Conservation (phyloP, 2,329 filamentous ascomycete species). For the Alternaria atra region DNA sequence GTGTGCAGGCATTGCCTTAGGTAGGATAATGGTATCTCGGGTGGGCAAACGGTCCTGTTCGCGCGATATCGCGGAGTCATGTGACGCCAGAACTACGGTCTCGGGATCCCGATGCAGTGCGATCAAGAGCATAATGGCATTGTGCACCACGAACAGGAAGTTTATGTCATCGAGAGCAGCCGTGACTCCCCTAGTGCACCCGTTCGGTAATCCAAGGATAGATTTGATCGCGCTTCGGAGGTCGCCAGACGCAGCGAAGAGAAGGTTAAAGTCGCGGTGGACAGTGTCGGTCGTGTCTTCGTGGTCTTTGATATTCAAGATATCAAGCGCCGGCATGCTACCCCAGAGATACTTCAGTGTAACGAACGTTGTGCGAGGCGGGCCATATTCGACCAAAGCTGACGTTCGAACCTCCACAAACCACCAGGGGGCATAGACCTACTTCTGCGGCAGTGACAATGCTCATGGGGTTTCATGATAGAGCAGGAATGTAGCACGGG, state of each 20-base stretch:
- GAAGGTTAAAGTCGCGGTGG: constrained; percentile 32
- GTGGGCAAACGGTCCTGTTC: background rate
- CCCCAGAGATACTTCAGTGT: constrained; percentile 49
- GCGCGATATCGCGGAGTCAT: constrained; percentile 3
- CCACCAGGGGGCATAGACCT: constrained; percentile 24
- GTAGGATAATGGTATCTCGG: background rate
- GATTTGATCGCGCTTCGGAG: constrained; percentile 56
- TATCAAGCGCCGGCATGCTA: constrained; percentile 50
- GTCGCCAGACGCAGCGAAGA: constrained; percentile 58
- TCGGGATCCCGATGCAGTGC: constrained; percentile 30
- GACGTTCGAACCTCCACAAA: constrained; percentile 32
- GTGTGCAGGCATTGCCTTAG: background rate
- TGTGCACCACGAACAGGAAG: constrained; percentile 52
- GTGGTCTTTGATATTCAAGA: constrained; percentile 44
- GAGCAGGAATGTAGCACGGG: no score
- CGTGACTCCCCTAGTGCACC: constrained; percentile 33
- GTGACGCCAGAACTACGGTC: constrained; percentile 27
- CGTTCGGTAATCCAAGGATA: constrained; percentile 44
- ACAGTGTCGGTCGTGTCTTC: constrained; percentile 39
- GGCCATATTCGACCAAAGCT: constrained; percentile 28
- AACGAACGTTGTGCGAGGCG: background rate
- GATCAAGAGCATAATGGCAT: constrained; percentile 53
- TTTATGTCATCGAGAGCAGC: constrained; percentile 55
- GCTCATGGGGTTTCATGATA: no score
- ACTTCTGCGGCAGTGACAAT: no score